These are phyloP conservation scores for Monotropa hypopitys DNA, from an alignment of 179 eudicot species.

Conservation along the genomic window DNA sequence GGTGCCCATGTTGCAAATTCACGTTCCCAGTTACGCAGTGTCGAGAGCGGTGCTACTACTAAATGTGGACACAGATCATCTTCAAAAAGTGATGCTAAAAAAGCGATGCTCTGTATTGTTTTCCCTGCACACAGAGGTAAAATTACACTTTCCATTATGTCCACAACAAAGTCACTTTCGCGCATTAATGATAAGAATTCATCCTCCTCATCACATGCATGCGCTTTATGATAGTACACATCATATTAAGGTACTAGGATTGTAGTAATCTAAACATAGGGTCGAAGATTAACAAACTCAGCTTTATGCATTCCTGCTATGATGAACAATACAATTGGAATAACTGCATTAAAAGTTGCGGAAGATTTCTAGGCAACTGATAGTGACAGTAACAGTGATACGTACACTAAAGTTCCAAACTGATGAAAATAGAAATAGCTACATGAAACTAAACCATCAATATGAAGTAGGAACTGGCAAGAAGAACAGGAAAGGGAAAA, in stretches of 20 bases:
- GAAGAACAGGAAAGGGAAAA: background rate
- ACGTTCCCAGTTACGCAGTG: conserved; percentile 97
- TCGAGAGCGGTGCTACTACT: conserved; percentile 94
- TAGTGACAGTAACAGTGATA: background rate
- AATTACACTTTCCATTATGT: background rate
- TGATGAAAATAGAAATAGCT: background rate
- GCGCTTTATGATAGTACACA: too few relatives aligned
- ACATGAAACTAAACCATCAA: background rate
- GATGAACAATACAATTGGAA: background rate
- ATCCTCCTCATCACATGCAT: background rate
- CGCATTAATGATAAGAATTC: background rate
- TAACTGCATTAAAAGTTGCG: background rate
- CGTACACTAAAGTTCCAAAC: background rate
- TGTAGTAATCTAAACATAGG: background rate
- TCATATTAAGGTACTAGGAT: background rate
- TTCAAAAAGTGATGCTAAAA: conserved; percentile 71
- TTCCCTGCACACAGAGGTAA: conserved; percentile 51
- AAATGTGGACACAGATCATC: conserved; percentile 60
- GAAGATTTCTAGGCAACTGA: background rate
- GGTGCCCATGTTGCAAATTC: conserved; percentile 99
- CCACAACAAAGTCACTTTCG: background rate
- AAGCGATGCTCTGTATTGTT: conserved; percentile 97
- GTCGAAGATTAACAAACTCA: background rate
- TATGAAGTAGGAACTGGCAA: background rate
- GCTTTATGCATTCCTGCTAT: background rate